Percentiles rank a stretch among this genome's conserved stretches.
phyloP scores from a whole-genome alignment of 2,329 filamentous ascomycete genomes.

The Gremmenia infestans region DNA sequence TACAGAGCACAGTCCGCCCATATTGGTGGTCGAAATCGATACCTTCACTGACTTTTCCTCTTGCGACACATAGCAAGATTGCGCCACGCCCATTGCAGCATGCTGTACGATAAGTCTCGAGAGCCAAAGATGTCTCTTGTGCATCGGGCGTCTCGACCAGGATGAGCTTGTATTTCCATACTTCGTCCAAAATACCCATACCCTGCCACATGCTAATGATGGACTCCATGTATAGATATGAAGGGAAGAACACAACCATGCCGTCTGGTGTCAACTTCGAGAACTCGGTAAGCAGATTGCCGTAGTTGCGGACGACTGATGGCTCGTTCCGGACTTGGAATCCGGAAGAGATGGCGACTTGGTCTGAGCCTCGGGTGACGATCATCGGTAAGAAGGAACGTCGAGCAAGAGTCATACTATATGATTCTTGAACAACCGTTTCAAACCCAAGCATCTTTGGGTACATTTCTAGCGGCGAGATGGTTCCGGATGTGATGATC shows the following conservation, averaged over 20 bases:
- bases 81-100: constrained; percentile 96
- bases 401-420: constrained; percentile 90
- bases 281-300: constrained; percentile 88
- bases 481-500: constrained; percentile 95
- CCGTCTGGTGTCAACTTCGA: constrained; percentile 94
- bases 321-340: constrained; percentile 96
- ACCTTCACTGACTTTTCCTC: constrained; percentile 94
- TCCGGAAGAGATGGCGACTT: constrained; percentile 85
- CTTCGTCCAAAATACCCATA: constrained; percentile 94
- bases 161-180: constrained; percentile 99
- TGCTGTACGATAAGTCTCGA: constrained; percentile 95
- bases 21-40: constrained; percentile 99
- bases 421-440: constrained; percentile 93
- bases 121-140: constrained; percentile 89
- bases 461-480: constrained; percentile 97
- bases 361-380: constrained; percentile 89
- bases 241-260: constrained; percentile 98
- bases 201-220: constrained; percentile 99
- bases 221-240: constrained; percentile 97
- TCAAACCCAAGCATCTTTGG: constrained; percentile 96
- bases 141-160: constrained; percentile 96
- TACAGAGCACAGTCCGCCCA: constrained; percentile 89
- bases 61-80: constrained; percentile 87
- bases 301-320: constrained; percentile 95
- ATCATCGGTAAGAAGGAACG: constrained; percentile 98